Evolutionary conservation across 2,329 filamentous ascomycete genomes (phyloP).

Genomic region (Trichothecium roseum): DNA sequence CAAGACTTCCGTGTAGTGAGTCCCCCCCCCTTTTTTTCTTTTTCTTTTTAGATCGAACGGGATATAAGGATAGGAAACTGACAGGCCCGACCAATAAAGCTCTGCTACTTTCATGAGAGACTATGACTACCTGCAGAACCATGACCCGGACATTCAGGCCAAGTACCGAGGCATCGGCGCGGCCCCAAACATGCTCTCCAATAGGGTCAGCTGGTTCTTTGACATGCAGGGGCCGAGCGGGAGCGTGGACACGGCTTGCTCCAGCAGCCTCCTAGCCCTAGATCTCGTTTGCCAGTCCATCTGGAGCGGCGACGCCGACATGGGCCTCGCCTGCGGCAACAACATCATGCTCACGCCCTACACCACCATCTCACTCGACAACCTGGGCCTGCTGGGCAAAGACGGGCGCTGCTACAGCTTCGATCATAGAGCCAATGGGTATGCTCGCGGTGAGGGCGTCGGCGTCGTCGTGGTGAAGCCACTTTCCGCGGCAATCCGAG

Average conservation of each 20-base stretch:
- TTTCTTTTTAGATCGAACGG: no score
- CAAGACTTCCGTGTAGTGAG: not conserved
- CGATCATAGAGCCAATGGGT: constrained; percentile 3
- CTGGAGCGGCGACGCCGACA: constrained; percentile 28
- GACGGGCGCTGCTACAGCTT: constrained; percentile 8
- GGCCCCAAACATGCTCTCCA: constrained; percentile 21
- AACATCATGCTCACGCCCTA: constrained; percentile 11
- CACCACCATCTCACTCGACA: constrained; percentile 6
- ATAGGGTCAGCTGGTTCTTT: constrained; percentile 29
- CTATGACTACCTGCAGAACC: constrained; percentile 15
- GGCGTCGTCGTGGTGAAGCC: constrained; percentile 39
- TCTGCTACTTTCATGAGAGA: constrained; percentile 26
- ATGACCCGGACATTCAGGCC: constrained; percentile 24
- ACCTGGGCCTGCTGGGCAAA: constrained; percentile 6
- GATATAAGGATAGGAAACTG: not conserved
- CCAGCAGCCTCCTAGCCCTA: constrained; percentile 8
- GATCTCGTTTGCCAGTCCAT: constrained; percentile 19
- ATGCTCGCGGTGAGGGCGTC: constrained; percentile 30
- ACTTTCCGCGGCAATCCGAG: constrained; percentile 31
- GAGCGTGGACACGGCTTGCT: constrained; percentile 10
- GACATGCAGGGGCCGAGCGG: constrained; percentile 9
- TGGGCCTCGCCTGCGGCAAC: constrained; percentile 3
- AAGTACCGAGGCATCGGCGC: constrained; percentile 22
- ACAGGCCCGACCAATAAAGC: constrained; percentile 9
- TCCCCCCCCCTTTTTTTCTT: no score